Evolutionary conservation across 495 filamentous ascomycete genomes (phyloP).

Genomic region (Xylaria flabelliformis): DNA sequence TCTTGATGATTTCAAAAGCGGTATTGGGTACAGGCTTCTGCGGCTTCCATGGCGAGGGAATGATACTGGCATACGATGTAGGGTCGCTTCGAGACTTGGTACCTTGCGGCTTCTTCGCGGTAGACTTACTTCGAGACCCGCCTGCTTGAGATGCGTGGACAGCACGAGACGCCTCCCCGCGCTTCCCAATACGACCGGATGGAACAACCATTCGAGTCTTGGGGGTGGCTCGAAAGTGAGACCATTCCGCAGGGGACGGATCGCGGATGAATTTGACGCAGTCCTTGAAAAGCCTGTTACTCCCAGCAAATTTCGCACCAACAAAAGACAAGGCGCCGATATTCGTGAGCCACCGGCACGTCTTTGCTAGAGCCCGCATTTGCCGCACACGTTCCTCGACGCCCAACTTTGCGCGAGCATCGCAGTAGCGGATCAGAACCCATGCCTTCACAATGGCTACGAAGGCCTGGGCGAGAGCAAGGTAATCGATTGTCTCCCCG

Average conservation of each 20-base stretch:
- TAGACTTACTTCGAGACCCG: slow-evolving; percentile 15
- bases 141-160: slow-evolving; percentile 45
- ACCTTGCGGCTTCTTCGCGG: slow-evolving; percentile 21
- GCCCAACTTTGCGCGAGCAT: slow-evolving; percentile 69
- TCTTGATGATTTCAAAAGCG: slow-evolving; percentile 51
- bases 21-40: slow-evolving; percentile 53
- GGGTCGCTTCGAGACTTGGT: slow-evolving; percentile 28
- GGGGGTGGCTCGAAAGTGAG: slow-evolving; percentile 53
- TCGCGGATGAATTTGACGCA: slow-evolving; percentile 79
- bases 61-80: slow-evolving; percentile 29
- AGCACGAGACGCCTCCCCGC: slow-evolving; percentile 42
- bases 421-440: slow-evolving; percentile 56
- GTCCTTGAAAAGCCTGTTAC: slow-evolving; percentile 56
- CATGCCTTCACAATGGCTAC: slow-evolving; percentile 57
- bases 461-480: slow-evolving; percentile 53
- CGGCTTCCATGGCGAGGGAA: slow-evolving; percentile 44
- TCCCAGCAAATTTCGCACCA: slow-evolving; percentile 58
- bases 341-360: slow-evolving; percentile 70
- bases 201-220: slow-evolving; percentile 38
- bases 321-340: slow-evolving; percentile 74
- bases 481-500: slow-evolving; percentile 58
- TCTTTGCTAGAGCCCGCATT: slow-evolving; percentile 71
- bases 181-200: slow-evolving; percentile 39
- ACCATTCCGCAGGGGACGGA: slow-evolving; percentile 69
- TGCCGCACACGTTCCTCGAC: slow-evolving; percentile 64